phyloP scores from a whole-genome alignment of 805 yeast genomes.

The Jamesozyma spencerorum region DNA sequence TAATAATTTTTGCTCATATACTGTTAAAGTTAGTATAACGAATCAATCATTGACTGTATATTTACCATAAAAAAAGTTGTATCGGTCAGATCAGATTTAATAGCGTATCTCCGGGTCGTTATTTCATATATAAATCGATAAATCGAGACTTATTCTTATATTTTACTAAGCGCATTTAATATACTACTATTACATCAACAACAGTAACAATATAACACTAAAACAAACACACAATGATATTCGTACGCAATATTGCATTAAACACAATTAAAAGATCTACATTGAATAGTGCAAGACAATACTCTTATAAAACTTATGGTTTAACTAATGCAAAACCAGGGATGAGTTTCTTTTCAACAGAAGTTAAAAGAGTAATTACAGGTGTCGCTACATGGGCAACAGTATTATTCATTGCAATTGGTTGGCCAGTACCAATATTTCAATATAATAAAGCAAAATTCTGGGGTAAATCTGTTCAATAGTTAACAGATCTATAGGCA shows the following conservation, averaged over 20 bases:
- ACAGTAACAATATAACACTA: neutral
- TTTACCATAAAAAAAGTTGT: no score
- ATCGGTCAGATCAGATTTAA: no score
- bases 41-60: no score
- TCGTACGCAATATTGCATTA: neutral
- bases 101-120: no score
- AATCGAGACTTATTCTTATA: no score
- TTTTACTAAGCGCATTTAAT: no score
- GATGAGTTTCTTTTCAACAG: slow-evolving; percentile 7
- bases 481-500: no score
- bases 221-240: neutral
- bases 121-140: no score
- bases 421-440: slow-evolving; percentile 22
- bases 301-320: slow-evolving; percentile 32
- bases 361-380: slow-evolving; percentile 20
- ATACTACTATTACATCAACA: no score
- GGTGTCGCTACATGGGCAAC: slow-evolving; percentile 15
- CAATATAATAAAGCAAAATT: slow-evolving; percentile 3
- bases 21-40: no score
- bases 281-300: slow-evolving; percentile 14
- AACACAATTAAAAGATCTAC: neutral
- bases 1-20: no score
- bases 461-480: neutral
- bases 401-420: slow-evolving; percentile 12
- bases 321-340: neutral